A percentile compares a stretch with the other conserved stretches of the same genome.
phyloP scores from a whole-genome alignment of 306 rosid genomes.

The Quercus engelmannii region DNA sequence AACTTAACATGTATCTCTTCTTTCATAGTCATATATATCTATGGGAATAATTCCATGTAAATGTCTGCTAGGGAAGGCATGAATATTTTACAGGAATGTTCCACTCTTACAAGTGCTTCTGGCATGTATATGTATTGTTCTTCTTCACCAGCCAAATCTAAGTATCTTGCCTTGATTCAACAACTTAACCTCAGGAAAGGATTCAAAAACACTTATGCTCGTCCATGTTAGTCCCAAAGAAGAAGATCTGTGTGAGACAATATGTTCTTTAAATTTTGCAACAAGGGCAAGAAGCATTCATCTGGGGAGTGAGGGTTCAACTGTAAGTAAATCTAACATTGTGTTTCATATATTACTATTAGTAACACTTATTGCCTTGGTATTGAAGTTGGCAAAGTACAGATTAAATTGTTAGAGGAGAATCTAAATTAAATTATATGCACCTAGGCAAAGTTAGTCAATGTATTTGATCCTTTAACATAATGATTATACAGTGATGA shows the following conservation, averaged over 20 bases:
- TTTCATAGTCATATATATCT: not conserved
- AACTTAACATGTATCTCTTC: not conserved
- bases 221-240: conserved; percentile 41
- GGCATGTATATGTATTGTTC: not conserved
- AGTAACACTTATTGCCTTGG: not conserved
- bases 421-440: not conserved
- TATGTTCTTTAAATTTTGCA: conserved; percentile 36
- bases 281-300: conserved; percentile 35
- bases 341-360: not conserved
- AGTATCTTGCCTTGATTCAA: not conserved
- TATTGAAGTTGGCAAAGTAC: not conserved
- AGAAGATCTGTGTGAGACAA: conserved; percentile 40
- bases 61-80: not conserved
- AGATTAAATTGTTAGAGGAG: not conserved
- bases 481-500: not conserved
- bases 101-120: not conserved
- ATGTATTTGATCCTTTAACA: not conserved
- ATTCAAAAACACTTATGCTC: conserved; percentile 41
- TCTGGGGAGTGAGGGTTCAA: conserved; percentile 20
- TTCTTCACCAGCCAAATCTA: not conserved
- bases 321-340: conserved; percentile 24
- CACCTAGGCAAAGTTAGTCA: not conserved
- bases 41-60: not conserved
- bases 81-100: not conserved
- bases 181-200: conserved; percentile 26